A percentile compares a stretch with the other conserved stretches of the same genome.
Evolutionary conservation across 192 early-diverging fungal species (phyloP).

Genomic region (Jimgerdemannia flammicorona): DNA sequence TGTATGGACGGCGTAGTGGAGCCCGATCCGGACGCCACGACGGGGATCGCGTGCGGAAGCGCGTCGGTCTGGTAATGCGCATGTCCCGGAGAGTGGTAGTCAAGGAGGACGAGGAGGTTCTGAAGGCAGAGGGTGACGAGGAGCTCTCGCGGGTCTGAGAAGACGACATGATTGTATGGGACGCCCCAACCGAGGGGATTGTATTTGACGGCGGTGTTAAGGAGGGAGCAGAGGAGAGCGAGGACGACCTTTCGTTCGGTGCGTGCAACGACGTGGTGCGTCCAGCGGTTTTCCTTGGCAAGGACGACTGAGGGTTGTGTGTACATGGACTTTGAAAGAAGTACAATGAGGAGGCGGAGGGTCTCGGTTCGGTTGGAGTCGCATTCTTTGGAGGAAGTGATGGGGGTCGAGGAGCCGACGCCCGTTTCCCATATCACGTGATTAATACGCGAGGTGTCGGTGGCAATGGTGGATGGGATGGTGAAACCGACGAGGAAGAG

Average conservation of each 20-base stretch:
- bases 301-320: constrained; percentile 44
- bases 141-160: constrained; percentile 68
- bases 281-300: constrained; percentile 55
- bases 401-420: constrained; percentile 67
- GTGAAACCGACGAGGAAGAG: constrained; percentile 71
- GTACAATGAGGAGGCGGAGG: constrained; percentile 69
- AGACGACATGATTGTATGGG: constrained; percentile 84
- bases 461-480: constrained; percentile 47
- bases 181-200: constrained; percentile 84
- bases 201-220: constrained; percentile 82
- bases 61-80: not conserved
- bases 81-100: constrained; percentile 53
- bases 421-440: constrained; percentile 78
- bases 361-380: constrained; percentile 75
- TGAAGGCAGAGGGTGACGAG: constrained; percentile 73
- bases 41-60: constrained; percentile 5
- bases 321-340: constrained; percentile 85
- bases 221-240: constrained; percentile 77
- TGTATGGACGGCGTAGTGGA: not conserved
- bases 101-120: constrained; percentile 61
- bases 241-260: constrained; percentile 69
- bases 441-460: constrained; percentile 37
- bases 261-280: constrained; percentile 42
- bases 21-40: constrained; percentile 8
- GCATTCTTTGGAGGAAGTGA: constrained; percentile 62